Percentiles rank a stretch among this genome's conserved stretches.
Conservation (phyloP, 139 green algal species). For the Chlorella vulgaris region DNA sequence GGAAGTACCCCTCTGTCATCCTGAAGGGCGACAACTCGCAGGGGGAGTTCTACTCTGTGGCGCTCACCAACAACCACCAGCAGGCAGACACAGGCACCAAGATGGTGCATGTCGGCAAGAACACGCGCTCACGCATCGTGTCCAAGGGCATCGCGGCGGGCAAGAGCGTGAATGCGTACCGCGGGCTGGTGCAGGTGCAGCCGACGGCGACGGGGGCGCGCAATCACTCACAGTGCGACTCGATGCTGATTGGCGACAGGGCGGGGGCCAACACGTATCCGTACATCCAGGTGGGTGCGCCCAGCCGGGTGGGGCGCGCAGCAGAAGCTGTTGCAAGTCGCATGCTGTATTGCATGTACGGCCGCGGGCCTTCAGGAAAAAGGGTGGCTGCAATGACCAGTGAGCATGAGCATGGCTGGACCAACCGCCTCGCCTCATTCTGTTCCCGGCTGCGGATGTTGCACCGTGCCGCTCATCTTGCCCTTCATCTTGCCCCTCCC, state of each 20-base stretch:
- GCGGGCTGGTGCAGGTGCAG: conserved; percentile 85
- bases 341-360: background rate
- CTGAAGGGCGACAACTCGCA: conserved; percentile 92
- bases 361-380: background rate
- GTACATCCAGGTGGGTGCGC: conserved; percentile 95
- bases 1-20: conserved; percentile 98
- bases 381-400: too few species aligned
- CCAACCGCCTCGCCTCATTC: too few species aligned
- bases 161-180: conserved; percentile 81
- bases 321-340: background rate
- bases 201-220: conserved; percentile 80
- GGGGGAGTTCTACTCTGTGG: conserved; percentile 99
- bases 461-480: too few species aligned
- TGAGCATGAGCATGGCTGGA: too few species aligned
- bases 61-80: conserved; percentile 98
- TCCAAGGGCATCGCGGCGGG: conserved; percentile 98
- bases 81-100: conserved; percentile 91
- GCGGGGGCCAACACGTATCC: conserved; percentile 99
- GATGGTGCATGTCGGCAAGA: conserved; percentile 98
- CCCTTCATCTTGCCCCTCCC: background rate
- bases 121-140: conserved; percentile 96
- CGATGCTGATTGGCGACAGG: conserved; percentile 98
- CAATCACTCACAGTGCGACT: conserved; percentile 99
- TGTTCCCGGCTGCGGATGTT: too few species aligned
- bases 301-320: background rate